Evolutionary conservation across 331 rosid genomes (phyloP), one percentile per base, ranked within the genome.

Genomic region (Ulmus americana): DNA sequence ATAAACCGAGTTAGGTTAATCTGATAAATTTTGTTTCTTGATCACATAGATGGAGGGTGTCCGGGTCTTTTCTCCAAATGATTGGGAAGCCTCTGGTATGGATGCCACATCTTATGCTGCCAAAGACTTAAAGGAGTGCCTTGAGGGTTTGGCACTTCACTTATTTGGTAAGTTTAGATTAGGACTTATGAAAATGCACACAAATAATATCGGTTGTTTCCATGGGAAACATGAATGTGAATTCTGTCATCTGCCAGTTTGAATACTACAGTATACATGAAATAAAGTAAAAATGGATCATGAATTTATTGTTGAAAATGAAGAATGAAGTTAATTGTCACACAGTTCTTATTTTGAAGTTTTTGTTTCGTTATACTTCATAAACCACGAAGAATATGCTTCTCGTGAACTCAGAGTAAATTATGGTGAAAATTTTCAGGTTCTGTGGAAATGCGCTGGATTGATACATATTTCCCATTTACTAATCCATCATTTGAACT

Each of bases 401-500:
- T 45, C 39, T 16, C 39, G 16, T 40, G 41, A 54, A 45, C 63
- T 8, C 15, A 5, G 0, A 48, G 35, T 59, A 60, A 38, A 45
- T 65, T 40, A 38, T 59, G 45, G 53, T 69, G n/a, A 70, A 67
- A 28, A 41, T 59, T 78, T 74, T 68, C 82, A 94, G 99, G 99
- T 76, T 79, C 80, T 50, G 97, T 94, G 71, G 96, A 94, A 72
- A 89, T 89, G 94, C 97, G 95, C 45, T 94, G 99, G 99, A 84
- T 94, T 63, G 97, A 94, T 79, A 84, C 99, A 46, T 94, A 90
- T 76, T 87, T 90, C 70, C 97, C 99, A 41, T 94, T 94, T 77
- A 94, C 99, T 51, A 70, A 85, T 75, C 99, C 99, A 16, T 94
- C 97, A 39, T 90, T 87, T 78, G 99, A 94, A 75, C 99, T 94